Evolutionary conservation across 257 asterid species (phyloP), one percentile per base, ranked within the genome.

Genomic region (Schizonepeta tenuifolia): DNA sequence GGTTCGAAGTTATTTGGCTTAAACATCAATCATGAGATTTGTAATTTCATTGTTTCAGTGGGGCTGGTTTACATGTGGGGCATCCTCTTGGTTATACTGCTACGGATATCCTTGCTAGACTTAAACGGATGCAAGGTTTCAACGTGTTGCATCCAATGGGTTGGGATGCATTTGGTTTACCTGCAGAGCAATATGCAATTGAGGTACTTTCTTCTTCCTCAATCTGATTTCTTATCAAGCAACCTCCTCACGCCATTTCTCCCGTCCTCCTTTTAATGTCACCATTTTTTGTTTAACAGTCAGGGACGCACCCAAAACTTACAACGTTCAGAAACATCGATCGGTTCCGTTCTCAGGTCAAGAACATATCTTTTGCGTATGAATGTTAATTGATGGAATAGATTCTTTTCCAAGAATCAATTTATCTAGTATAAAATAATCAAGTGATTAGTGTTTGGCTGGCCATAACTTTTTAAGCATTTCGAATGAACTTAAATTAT

Each of bases 1-100:
- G 43, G 31, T 75, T 55, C 6, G 57, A 20, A 54, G 56, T 62
- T 56, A 76, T 66, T n/a, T 63, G 49, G 54, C 47, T 64, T 26
- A 14, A 76, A 54, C 51, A 43, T 44, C 58, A 62, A 57, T 85
- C 55, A 26, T 38, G 67, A 64, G 35, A 69, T 71, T 55, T 67
- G 66, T 33, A 13, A 58, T 60, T 75, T 66, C 70, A 41, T 84
- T 82, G 74, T 74, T 80, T 75, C 90, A 95, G 99, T 85, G 99
- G 99, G 71, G 98, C 98, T 73, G 99, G 98, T 65, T 81, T 95
- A 74, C 99, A 95, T 65, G 98, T 95, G 77, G 99, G 99, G 18
- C 99, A 95, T 80, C 98, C 99, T 77, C 98, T 95, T 71, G 98
- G 99, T 67, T 95, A 95, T 77, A 90, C 99, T 62, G 99, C 99